Evolutionary conservation across 1,284 basidiomycete species (phyloP).

Genomic region (Tilletia horrida): DNA sequence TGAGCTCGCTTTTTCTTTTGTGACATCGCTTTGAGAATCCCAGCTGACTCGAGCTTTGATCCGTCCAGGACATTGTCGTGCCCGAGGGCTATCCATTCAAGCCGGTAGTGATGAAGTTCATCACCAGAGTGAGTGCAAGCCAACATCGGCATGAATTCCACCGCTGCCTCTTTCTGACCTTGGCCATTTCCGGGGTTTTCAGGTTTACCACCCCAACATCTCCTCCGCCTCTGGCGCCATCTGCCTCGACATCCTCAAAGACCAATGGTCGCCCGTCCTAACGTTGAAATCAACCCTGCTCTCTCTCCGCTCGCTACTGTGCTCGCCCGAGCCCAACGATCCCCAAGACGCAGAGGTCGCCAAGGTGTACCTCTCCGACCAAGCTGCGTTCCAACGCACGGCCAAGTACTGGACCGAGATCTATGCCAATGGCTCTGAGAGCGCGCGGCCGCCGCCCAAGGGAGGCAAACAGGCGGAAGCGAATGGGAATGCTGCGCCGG

Average conservation of each 20-base stretch:
- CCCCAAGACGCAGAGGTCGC: slow-evolving; percentile 93
- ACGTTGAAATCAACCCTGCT: slow-evolving; percentile 96
- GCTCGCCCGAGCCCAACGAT: slow-evolving; percentile 91
- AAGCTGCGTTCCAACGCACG: slow-evolving; percentile 81
- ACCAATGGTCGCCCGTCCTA: slow-evolving; percentile 72
- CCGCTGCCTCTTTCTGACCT: background rate
- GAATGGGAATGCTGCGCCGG: background rate
- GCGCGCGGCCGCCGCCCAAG: slow-evolving; percentile 24
- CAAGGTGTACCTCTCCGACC: slow-evolving; percentile 89
- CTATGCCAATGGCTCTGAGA: slow-evolving; percentile 43
- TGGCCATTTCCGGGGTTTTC: slow-evolving; percentile 51
- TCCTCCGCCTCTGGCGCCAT: slow-evolving; percentile 90
- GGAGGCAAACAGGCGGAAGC: background rate
- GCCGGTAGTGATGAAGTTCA: slow-evolving; percentile 80
- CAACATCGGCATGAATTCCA: too few species aligned
- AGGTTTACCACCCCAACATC: slow-evolving; percentile 96
- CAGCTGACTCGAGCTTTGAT: background rate
- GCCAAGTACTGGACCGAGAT: slow-evolving; percentile 75
- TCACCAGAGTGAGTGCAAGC: slow-evolving; percentile 32
- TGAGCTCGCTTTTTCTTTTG: background rate
- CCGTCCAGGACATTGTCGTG: slow-evolving; percentile 84
- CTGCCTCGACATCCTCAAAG: slow-evolving; percentile 77
- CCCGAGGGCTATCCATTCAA: slow-evolving; percentile 90
- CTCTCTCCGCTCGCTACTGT: slow-evolving; percentile 90
- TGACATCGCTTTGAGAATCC: background rate